Base-by-base conservation (phyloP, 2,329 filamentous ascomycete species). In the Sporothrix protearum region DNA sequence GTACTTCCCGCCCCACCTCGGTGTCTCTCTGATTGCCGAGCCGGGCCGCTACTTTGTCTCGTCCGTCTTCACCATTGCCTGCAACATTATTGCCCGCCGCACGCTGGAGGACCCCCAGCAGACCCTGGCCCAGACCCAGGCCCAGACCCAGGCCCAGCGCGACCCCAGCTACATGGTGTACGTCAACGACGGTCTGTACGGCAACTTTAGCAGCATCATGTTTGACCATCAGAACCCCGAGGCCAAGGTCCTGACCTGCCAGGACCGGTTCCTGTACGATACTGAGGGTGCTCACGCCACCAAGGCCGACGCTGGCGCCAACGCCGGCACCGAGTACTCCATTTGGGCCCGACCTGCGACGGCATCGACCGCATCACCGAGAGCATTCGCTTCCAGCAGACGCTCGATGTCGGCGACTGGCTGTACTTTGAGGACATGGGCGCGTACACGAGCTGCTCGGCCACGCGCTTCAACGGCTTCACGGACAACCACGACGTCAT, bases 351-450 rank as follows among this genome's bases (percentile, higher is more conserved):
- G 0, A 98, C 96, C 19, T 99, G 96, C 79, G 96, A 99, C 79
- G 95, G 96, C 73, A 98, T 99, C 78, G 96, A 99, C 82, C 92
- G 94, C 80, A 97, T 99, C 82, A 89, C 91, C 67, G 89, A 93
- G 80, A 92, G 90, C 79, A 93, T 92, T 80, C 88, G 86, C 74
- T 93, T 97, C 77, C 83, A 89, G 45, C 89, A 92, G 69, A 87
- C 91, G 64, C 84, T 99, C 57, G 91, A 97, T 78, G 92, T 97
- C 8, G 96, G 96, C 69, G 96, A 99, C 81, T 99, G 96, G 96
- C 86, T 99, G 70, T 99, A 97, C 84, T 99, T 99, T 82, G 93
- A 97, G 83, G 89, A 97, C 74, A 99, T 99, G 96, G 96, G 96
- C 71, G 95, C 96, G 30, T 99, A 99, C 82, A 98, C 96, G 77